These are phyloP conservation scores for Aspergillus jensenii DNA, from an alignment of 2,329 filamentous ascomycete genomes.

Conservation along the genomic window DNA sequence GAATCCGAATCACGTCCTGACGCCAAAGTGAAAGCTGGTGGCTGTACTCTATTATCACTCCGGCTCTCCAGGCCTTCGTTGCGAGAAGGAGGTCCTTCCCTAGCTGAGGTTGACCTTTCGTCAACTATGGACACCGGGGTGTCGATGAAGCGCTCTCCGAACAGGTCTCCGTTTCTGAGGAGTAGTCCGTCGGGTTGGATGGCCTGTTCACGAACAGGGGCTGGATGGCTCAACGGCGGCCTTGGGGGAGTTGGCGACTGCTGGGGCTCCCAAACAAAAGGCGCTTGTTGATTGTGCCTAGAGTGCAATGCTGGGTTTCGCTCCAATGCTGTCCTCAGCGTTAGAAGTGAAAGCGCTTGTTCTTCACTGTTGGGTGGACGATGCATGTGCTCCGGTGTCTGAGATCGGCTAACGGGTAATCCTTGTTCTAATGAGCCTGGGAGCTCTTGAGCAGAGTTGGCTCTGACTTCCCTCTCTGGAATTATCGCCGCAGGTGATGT, in stretches of 20 bases:
- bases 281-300: neutral
- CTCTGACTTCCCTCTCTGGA: neutral
- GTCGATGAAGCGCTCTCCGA: neutral
- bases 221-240: slow-evolving; percentile 4
- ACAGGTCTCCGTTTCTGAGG: neutral
- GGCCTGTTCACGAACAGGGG: neutral
- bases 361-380: slow-evolving; percentile 8
- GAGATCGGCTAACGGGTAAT: slow-evolving; percentile 24
- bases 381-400: slow-evolving; percentile 27
- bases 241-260: neutral
- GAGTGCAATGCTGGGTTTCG: neutral
- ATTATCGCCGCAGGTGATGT: neutral
- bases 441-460: slow-evolving; percentile 19
- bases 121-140: slow-evolving; percentile 4
- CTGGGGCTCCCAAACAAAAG: neutral
- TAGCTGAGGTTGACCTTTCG: neutral
- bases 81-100: neutral
- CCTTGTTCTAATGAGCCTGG: slow-evolving; percentile 29
- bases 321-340: neutral
- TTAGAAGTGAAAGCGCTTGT: neutral
- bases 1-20: neutral
- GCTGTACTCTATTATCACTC: neutral
- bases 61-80: neutral
- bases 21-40: neutral
- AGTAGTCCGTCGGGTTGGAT: neutral